Base-by-base conservation (phyloP, 371 early-diverging fungal species). In the Zychaea mexicana region DNA sequence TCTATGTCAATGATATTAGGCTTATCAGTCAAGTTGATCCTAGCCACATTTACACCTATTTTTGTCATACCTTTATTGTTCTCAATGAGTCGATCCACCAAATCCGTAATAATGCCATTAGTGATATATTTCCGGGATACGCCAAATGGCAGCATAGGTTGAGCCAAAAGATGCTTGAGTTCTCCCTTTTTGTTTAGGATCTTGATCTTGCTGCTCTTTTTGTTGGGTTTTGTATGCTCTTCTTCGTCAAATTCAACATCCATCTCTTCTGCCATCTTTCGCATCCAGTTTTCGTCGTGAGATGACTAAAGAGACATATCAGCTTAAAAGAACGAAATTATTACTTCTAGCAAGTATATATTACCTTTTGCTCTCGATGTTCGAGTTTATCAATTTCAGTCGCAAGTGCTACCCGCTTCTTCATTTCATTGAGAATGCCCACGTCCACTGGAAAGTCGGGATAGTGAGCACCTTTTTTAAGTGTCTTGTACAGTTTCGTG, bases 171-270 rank as follows among this genome's bases (percentile, higher is more conserved):
- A 21, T 71, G 73, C 46, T 72, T 76, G 38, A 96, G 81, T 66
- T 90, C 72, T 0, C 71, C 63, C 52, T 85, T 87, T 72, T 90
- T 73, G 2, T 74, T 65, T 65, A 74, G 73, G 32, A 88, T 78
- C 72, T 85, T 88, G 26, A 57, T 63, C 59, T 69, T 73, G 6
- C 58, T 72, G 24, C 39, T 33, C 19, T 66, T 71, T n/a, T 60
- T 61, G 38, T 26, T 62, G 9, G 52, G 38, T 13, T 64, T 52
- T 27, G 66, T 66, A 27, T 81, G 52, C 33, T 79, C 70, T 28
- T 92, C 90, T 61, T 93, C 91, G 68, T 92, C 92, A 33, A 92
- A 73, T 52, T 90, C 89, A 45, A 96, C 86, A 53, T 93, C 97
- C 81, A 93, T 83, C 39, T 92, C 94, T 57, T 88, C 85, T 0